A percentile compares a stretch with the other conserved stretches of the same genome.
These are phyloP conservation scores for Pulveroboletus frians DNA, from an alignment of 768 basidiomycete species.

Conservation along the genomic window DNA sequence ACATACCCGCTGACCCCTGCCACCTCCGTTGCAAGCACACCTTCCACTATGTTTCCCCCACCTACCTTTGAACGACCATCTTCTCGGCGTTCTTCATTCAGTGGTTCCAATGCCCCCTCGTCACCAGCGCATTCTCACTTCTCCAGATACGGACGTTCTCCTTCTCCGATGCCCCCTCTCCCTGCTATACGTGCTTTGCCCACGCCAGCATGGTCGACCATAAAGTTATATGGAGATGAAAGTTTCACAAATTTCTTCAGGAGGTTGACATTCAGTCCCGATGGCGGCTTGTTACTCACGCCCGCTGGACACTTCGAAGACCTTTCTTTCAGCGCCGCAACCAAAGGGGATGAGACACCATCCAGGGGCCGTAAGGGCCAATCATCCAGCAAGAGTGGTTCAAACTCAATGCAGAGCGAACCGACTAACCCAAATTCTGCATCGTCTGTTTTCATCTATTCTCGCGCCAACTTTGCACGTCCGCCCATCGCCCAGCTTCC, in stretches of 20 bases:
- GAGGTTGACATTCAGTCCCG: conserved; percentile 88
- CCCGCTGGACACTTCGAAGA: conserved; percentile 98
- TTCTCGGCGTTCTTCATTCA: conserved; percentile 62
- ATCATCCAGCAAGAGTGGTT: conserved; percentile 33
- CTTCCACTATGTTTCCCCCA: conserved; percentile 44
- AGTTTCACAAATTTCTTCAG: conserved; percentile 95
- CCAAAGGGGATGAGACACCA: conserved; percentile 38
- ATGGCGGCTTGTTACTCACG: conserved; percentile 88
- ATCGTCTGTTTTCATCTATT: conserved; percentile 88
- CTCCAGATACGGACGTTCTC: conserved; percentile 70
- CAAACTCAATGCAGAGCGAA: conserved; percentile 29
- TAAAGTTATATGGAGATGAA: conserved; percentile 92
- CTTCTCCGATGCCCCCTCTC: conserved; percentile 86
- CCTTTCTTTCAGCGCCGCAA: conserved; percentile 48
- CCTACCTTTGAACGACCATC: conserved; percentile 57
- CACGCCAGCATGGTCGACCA: conserved; percentile 56
- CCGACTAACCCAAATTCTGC: conserved; percentile 35
- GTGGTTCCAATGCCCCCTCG: conserved; percentile 73
- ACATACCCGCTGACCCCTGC: conserved; percentile 54
- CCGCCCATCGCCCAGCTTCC: conserved; percentile 93
- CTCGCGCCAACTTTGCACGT: conserved; percentile 87
- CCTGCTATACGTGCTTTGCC: conserved; percentile 82
- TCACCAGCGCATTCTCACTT: conserved; percentile 59
- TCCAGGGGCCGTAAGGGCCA: conserved; percentile 55
- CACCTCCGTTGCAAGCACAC: conserved; percentile 63